These are phyloP conservation scores for Eutrema salsugineum DNA, from an alignment of 441 rosid species.

Conservation along the genomic window DNA sequence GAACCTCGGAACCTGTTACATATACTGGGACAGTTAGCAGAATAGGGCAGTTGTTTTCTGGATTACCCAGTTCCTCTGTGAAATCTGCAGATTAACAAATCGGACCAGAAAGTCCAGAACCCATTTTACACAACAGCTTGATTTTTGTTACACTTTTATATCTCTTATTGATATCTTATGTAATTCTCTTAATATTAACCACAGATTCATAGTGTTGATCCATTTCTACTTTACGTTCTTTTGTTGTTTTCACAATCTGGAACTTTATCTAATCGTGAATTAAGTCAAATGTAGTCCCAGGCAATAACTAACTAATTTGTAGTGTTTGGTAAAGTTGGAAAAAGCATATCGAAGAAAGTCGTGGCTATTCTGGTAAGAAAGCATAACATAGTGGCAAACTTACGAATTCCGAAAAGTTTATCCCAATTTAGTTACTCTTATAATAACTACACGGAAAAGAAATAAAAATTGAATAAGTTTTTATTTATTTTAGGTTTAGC, in stretches of 20 bases:
- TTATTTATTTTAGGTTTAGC: too few species aligned
- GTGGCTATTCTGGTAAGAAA: slow-evolving; percentile 14
- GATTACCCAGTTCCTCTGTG: slow-evolving; percentile 25
- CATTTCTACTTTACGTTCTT: background rate
- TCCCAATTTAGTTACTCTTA: background rate
- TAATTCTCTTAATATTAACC: background rate
- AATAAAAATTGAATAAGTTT: too few species aligned
- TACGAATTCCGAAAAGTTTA: background rate
- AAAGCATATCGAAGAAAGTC: background rate
- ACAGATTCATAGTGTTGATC: background rate
- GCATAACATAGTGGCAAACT: slow-evolving; percentile 16
- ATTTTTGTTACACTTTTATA: background rate
- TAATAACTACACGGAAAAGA: background rate
- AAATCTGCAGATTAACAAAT: slow-evolving; percentile 32
- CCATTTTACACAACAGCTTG: background rate
- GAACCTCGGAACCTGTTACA: slow-evolving; percentile 46
- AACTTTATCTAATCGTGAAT: background rate
- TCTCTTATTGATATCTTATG: background rate
- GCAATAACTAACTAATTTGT: background rate
- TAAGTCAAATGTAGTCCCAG: background rate
- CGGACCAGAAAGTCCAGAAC: background rate
- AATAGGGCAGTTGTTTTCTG: slow-evolving; percentile 33
- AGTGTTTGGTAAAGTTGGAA: background rate
- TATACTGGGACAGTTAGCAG: slow-evolving; percentile 41
- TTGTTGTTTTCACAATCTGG: background rate